These are phyloP conservation scores for Auricularia heimuer DNA, from an alignment of 768 basidiomycete genomes.

Conservation along the genomic window DNA sequence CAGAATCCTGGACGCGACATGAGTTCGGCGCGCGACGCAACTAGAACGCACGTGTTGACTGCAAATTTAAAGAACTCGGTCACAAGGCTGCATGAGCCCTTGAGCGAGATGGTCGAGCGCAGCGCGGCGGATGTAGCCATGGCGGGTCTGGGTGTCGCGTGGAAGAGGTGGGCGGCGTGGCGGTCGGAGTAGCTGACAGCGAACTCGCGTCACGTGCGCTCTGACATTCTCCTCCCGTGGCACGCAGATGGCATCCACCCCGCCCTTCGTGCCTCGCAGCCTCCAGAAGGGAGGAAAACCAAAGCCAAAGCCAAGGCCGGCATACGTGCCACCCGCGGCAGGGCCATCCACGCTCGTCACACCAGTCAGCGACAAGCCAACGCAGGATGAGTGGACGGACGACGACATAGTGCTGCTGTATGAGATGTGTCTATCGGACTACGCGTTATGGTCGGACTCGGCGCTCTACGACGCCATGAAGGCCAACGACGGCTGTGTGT, in stretches of 20 bases:
- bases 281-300: no score
- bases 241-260: no score
- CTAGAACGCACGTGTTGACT: slow-evolving; percentile 73
- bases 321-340: no score
- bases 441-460: slow-evolving; percentile 54
- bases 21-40: neutral
- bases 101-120: slow-evolving; percentile 82
- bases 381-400: slow-evolving; percentile 11
- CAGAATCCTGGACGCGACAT: slow-evolving; percentile 52
- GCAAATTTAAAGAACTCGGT: slow-evolving; percentile 99
- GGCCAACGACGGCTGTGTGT: slow-evolving; percentile 21
- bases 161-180: no score
- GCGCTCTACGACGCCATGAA: slow-evolving; percentile 44
- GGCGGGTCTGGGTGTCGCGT: no score
- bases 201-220: no score
- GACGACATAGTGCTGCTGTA: slow-evolving; percentile 44
- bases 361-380: neutral
- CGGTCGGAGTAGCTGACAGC: no score
- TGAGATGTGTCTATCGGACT: slow-evolving; percentile 57
- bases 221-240: no score
- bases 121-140: slow-evolving; percentile 13
- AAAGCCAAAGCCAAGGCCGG: no score
- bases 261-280: no score
- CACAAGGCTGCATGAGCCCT: slow-evolving; percentile 86
- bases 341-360: neutral